phyloP scores from a whole-genome alignment of 2,329 filamentous ascomycete species.

The Diaporthe longicolla region DNA sequence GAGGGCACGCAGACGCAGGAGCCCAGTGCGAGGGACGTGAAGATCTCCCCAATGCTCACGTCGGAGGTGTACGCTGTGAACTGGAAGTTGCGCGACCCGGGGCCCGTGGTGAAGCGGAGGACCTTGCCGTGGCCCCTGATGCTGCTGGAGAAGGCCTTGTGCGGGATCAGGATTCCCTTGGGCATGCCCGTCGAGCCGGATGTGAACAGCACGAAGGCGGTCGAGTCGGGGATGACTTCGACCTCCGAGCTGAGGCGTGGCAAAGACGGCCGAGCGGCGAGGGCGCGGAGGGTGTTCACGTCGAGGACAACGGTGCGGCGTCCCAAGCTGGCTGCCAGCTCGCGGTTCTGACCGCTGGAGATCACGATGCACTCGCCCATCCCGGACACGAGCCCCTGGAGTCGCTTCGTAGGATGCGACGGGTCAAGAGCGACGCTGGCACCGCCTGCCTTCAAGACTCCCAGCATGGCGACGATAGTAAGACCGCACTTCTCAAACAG shows the following conservation, averaged over 20 bases:
- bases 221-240: not conserved
- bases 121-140: constrained; percentile 43
- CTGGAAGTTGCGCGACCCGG: constrained; percentile 50
- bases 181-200: constrained; percentile 60
- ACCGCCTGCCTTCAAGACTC: constrained; percentile 40
- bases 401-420: constrained; percentile 22
- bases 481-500: constrained; percentile 42
- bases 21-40: constrained; percentile 45
- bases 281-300: not conserved
- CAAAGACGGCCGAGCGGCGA: not conserved
- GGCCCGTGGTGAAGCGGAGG: constrained; percentile 43
- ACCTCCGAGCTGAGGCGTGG: not conserved
- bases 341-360: not conserved
- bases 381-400: constrained; percentile 5
- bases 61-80: constrained; percentile 53
- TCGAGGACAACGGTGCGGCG: constrained; percentile 6
- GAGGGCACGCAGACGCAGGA: constrained; percentile 54
- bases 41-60: constrained; percentile 47
- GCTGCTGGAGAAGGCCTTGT: constrained; percentile 44
- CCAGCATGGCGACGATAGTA: constrained; percentile 41
- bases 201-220: constrained; percentile 38
- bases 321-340: constrained; percentile 10
- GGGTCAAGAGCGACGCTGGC: constrained; percentile 38
- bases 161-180: constrained; percentile 35
- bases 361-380: constrained; percentile 8